Base-by-base conservation (phyloP, 805 yeast species). In the Wickerhamomyces ciferrii region DNA sequence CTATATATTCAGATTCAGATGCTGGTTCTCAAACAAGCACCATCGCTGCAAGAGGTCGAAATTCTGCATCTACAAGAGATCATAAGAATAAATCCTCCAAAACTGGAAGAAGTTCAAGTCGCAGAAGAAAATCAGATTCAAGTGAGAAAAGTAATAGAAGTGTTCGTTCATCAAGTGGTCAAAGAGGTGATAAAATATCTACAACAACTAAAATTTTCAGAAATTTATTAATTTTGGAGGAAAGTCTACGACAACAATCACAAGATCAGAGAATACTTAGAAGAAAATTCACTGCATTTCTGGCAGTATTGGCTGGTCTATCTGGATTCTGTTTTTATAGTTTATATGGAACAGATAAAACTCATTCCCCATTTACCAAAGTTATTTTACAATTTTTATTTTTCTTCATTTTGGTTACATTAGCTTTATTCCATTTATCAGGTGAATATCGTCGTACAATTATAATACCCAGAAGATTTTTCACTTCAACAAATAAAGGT, bases 391-490 rank as follows among this genome's bases (percentile, higher is more conserved):
- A 81, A 59, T 79, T 87, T 42, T 59, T 80, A 14, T 74, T 87
- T 4, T 69, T 84, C 17, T 82, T 84, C 43, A 74, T 79, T 18
- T 54, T 77, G 25, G 79, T 91, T 18, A 86, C 96, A 0, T 66
- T 90, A 46, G 74, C 81, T 23, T 69, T 92, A 39, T 92, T 88
- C 65, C 90, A 86, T 58, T 65, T 92, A 32, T 84, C 96, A 21
- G 99, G 99, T 1, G 94, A 90, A 66, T 94, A 92, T 64, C 79
- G 78, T 48, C 78, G 94, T 50, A 88, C 96, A 0, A 87, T 92
- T 45, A 84, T 87, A 15, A 70, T 82, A 38, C 96, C 97, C 2
- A 76, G 96, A 50, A 75, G 79, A 59, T 92, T 90, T 60, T 68
- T 94, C 46, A 70, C 81, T 1, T 78, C 84, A n/a, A 81, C 97